A percentile compares a stretch with the other conserved stretches of the same genome.
phyloP scores from a whole-genome alignment of 2,329 filamentous ascomycete species.

The Xylaria sp. region DNA sequence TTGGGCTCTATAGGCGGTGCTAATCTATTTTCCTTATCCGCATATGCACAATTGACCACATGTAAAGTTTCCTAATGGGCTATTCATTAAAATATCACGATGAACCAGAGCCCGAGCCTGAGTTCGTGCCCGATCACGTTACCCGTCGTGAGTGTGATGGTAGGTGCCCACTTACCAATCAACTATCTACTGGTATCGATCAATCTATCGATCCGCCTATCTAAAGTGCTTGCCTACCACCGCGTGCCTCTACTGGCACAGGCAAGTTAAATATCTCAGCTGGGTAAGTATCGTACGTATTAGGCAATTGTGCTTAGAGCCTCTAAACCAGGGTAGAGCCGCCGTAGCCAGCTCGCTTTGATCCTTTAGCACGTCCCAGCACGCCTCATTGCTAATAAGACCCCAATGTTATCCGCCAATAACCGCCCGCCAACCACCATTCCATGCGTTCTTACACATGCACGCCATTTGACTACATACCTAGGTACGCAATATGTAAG shows the following conservation, averaged over 20 bases:
- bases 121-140: background rate
- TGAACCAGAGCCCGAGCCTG: constrained; percentile 3
- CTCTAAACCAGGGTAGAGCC: constrained; percentile 16
- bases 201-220: background rate
- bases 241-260: too few relatives aligned
- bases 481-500: constrained; percentile 15
- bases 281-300: background rate
- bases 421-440: constrained; percentile 9
- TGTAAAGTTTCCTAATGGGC: background rate
- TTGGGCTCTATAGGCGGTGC: constrained; percentile 17
- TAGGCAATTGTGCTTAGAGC: constrained; percentile 19
- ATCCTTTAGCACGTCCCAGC: constrained; percentile 3
- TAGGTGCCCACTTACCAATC: background rate
- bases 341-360: constrained; percentile 13
- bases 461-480: constrained; percentile 15
- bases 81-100: constrained; percentile 3
- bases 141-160: background rate
- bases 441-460: constrained; percentile 11
- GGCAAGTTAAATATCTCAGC: background rate
- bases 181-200: background rate
- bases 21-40: constrained; percentile 10
- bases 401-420: constrained; percentile 30
- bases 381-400: constrained; percentile 1
- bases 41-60: constrained; percentile 24
- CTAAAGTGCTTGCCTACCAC: background rate